Evolutionary conservation across 1,284 basidiomycete genomes (phyloP).

Genomic region (Pseudozyma thailandica): DNA sequence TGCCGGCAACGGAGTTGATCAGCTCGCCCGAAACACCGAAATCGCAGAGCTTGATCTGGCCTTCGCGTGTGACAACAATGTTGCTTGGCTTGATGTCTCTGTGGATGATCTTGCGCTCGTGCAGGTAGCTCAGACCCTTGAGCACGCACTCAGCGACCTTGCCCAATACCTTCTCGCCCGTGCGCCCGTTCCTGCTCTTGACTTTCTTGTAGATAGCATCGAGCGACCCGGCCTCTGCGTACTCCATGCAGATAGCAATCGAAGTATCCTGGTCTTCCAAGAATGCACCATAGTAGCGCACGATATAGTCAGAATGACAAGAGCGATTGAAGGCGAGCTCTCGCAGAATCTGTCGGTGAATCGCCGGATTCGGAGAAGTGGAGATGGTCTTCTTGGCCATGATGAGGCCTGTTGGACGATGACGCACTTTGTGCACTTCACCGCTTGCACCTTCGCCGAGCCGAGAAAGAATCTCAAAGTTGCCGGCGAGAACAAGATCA

Average conservation of each 20-base stretch:
- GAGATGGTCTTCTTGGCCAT: conserved; percentile 97
- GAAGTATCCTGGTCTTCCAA: conserved; percentile 90
- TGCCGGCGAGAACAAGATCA: conserved; percentile 67
- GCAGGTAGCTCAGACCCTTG: conserved; percentile 90
- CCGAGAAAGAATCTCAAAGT: conserved; percentile 78
- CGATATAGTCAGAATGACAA: conserved; percentile 87
- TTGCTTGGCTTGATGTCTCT: conserved; percentile 98
- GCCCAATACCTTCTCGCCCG: conserved; percentile 90
- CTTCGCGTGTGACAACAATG: conserved; percentile 85
- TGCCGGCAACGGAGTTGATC: conserved; percentile 87
- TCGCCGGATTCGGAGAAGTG: conserved; percentile 87
- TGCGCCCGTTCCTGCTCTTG: conserved; percentile 79
- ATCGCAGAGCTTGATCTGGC: conserved; percentile 90
- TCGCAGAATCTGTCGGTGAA: conserved; percentile 85
- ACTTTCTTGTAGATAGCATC: conserved; percentile 88
- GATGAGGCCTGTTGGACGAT: conserved; percentile 79
- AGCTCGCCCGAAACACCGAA: conserved; percentile 97
- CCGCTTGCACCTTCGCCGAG: conserved; percentile 96
- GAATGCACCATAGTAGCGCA: conserved; percentile 92
- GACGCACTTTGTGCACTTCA: conserved; percentile 88
- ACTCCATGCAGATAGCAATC: conserved; percentile 97
- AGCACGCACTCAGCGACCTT: conserved; percentile 91
- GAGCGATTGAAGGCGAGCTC: conserved; percentile 90
- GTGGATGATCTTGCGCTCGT: conserved; percentile 90
- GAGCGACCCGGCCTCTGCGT: conserved; percentile 82